Conservation (phyloP, 805 yeast species). For the Kodamaea hsintzibuensis region DNA sequence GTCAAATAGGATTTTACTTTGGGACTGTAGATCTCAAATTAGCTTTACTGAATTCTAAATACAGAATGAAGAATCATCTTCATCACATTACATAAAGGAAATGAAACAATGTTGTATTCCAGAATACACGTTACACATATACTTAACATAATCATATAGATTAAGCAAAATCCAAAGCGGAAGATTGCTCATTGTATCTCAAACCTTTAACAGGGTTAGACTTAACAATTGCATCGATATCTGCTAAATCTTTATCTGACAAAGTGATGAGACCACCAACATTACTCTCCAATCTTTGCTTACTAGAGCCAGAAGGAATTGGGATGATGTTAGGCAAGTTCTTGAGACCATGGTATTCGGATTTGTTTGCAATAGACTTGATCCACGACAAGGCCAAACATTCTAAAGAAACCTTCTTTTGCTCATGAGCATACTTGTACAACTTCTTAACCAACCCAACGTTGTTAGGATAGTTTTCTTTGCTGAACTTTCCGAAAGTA, state of each 20-base stretch:
- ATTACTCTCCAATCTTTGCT: constrained; percentile 62
- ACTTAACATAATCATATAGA: too few species aligned
- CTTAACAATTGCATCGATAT: constrained; percentile 48
- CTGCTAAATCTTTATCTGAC: constrained; percentile 54
- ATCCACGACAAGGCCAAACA: constrained; percentile 41
- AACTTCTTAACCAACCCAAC: constrained; percentile 48
- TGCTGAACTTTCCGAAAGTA: constrained; percentile 55
- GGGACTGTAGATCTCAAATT: too few species aligned
- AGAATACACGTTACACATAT: too few species aligned
- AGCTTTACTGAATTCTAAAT: too few species aligned
- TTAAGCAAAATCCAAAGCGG: neutral
- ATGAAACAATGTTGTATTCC: too few species aligned
- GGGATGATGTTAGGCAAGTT: constrained; percentile 63
- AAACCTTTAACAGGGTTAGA: constrained; percentile 52
- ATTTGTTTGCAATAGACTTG: constrained; percentile 66
- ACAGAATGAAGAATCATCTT: too few species aligned
- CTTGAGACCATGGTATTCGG: constrained; percentile 43
- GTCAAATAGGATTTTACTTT: too few species aligned
- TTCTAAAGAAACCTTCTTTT: constrained; percentile 60
- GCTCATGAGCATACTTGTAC: constrained; percentile 47
- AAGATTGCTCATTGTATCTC: constrained; percentile 39
- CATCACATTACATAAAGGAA: too few species aligned
- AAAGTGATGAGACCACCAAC: constrained; percentile 45
- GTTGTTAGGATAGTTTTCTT: constrained; percentile 59
- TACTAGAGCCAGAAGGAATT: constrained; percentile 74